Evolutionary conservation across 805 yeast genomes (phyloP), one percentile per base, ranked within the genome.

Genomic region (Kodamaea jinghongensis): DNA sequence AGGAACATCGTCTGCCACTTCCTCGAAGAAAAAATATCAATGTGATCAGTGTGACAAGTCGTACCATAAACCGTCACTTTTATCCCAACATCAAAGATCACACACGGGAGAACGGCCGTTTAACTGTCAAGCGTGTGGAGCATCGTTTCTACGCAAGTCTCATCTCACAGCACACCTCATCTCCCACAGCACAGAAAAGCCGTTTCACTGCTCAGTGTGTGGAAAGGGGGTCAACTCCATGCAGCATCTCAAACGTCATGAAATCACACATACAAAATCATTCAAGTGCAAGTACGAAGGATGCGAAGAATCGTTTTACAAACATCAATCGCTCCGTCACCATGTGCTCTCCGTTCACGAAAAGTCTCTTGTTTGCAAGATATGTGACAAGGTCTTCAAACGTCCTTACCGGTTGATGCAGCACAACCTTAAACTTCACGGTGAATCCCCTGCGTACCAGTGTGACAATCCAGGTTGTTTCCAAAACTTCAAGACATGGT

Each of bases 211-310:
- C 54, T 59, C 78, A 0, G 56, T 71, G 1, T 93, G 99, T 56
- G 81, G 82, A 1, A 89, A 88, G 59, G 96, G 96, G 3, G 83
- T 86, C 37, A 82, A 81, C 38, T 75, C 96, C 0, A 59, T 58
- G 37, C 98, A 93, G 62, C 97, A 90, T 54, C 67, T 88, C 41
- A 77, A 73, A 45, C 73, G 96, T 38, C 99, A 93, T 58, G 88
- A 83, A 61, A 73, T 76, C 28, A 83, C 95, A 2, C 98, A 93
- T 57, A 78, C 79, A 3, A 65, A 59, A 39, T 76, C 87, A 1
- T 82, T 81, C 51, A 44, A 47, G 16, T 88, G 96, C 58, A 51
- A 73, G 2, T 66, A 73, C 47, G 81, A 73, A 16, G 77, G 70
- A 2, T 93, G 99, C 54, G 47, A 50, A 0, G 86, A 79, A 48